Base-by-base conservation (phyloP, 441 rosid species). In the Capsella rubella region DNA sequence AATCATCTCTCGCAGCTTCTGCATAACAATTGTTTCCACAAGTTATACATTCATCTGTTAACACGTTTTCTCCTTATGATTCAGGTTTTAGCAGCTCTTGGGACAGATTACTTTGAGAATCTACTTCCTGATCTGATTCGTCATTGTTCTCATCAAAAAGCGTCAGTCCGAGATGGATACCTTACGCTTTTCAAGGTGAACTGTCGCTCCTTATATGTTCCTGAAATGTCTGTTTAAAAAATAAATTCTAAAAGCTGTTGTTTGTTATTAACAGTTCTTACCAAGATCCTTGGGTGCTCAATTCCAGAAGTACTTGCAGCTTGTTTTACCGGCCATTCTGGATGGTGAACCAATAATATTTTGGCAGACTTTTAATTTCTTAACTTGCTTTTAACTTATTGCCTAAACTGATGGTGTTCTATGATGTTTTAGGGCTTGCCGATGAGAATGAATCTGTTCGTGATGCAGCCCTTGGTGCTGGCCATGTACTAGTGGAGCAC, bases 401-500 rank as follows among this genome's bases (percentile, higher is more conserved):
- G 21, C 56, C 59, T 51, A 31, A 67, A 18, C 14, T 64, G 21
- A 40, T 79, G 29, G 69, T 60, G 70, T 25, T 0, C 40, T 15
- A 12, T 63, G 28, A 51, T 67, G 53, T 50, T 79, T 37, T 82
- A 96, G 99, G 99, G 80, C 98, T 94, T 62, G 97, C 99, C 32
- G 98, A 96, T 87, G 99, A 96, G 88, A 96, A 93, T 81, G 99
- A 96, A 83, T 93, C 99, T 72, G 99, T 96, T 47, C 97, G 99
- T 64, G 99, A 96, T 56, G 99, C 99, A 39, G 99, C 99, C 77
- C 83, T 96, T 53, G 99, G 98, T 68, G 97, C 99, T 80, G 99
- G 99, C 42, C 99, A 94, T 90, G 90, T 96, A 60, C 83, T 96
- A 77, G 99, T 96, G 52, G 99, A 96, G 87, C 99, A 96, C 76